phyloP scores from a whole-genome alignment of 345 rosid species.

The Citrus unshiu region DNA sequence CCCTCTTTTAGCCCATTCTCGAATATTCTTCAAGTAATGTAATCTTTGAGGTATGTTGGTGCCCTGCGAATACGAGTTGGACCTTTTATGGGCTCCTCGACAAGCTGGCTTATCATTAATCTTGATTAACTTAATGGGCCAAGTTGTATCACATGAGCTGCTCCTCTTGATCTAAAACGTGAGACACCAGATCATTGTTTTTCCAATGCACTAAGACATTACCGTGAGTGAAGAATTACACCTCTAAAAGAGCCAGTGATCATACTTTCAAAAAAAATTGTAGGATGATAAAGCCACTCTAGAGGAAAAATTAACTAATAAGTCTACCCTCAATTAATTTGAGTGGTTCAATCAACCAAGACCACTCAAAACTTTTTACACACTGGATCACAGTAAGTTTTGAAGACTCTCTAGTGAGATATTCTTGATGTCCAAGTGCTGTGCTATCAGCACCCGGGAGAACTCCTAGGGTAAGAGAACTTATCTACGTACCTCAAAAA shows the following conservation, averaged over 20 bases:
- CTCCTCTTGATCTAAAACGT: not conserved
- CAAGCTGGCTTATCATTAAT: no score
- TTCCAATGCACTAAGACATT: not conserved
- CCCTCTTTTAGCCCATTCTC: no score
- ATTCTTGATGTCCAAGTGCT: not conserved
- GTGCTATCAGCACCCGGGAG: not conserved
- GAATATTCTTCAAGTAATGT: no score
- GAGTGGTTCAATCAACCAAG: not conserved
- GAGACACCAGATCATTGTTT: not conserved
- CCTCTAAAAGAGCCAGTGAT: not conserved
- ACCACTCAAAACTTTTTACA: not conserved
- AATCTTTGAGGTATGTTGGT: no score
- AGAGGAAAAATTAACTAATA: not conserved
- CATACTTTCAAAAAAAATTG: not conserved
- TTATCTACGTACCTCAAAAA: not conserved
- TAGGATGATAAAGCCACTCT: no score
- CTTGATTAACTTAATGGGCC: no score
- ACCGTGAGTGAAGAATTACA: not conserved
- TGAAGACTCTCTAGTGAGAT: not conserved
- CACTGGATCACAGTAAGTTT: not conserved
- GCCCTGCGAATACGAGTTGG: no score
- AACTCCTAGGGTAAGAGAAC: not conserved
- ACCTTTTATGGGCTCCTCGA: no score
- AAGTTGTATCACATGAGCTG: not conserved
- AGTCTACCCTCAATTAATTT: not conserved